These are phyloP conservation scores for Nothopassalora personata DNA, from an alignment of 2,329 filamentous ascomycete species.

Conservation along the genomic window DNA sequence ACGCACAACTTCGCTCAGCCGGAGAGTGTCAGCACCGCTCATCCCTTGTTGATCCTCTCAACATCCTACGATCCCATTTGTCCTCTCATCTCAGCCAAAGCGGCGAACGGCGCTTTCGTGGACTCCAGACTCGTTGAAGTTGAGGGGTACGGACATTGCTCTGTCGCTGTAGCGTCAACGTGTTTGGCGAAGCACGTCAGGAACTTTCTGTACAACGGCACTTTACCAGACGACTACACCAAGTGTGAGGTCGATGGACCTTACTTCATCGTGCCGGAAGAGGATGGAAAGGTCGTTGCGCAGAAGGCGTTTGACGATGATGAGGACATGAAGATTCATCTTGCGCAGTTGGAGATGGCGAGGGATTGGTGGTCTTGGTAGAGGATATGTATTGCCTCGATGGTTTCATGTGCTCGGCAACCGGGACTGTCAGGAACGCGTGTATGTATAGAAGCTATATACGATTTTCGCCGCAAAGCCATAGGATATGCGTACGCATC, in stretches of 20 bases:
- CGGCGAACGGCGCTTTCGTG: constrained; percentile 13
- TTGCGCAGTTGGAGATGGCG: constrained; percentile 21
- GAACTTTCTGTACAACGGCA: constrained; percentile 19
- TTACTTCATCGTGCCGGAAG: constrained; percentile 22
- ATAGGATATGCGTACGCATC: too few species aligned
- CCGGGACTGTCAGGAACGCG: too few species aligned
- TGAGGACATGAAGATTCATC: constrained; percentile 17
- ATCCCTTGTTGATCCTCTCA: constrained; percentile 18
- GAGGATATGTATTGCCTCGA: background rate
- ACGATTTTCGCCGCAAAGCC: too few species aligned
- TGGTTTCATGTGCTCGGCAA: too few species aligned
- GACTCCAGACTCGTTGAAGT: constrained; percentile 18
- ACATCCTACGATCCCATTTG: constrained; percentile 22
- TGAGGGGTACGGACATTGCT: constrained; percentile 20
- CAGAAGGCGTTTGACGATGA: constrained; percentile 13
- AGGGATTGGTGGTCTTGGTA: constrained; percentile 15
- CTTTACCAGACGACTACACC: constrained; percentile 14
- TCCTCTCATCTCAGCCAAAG: constrained; percentile 17
- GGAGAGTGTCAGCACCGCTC: constrained; percentile 10
- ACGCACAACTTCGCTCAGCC: constrained; percentile 19
- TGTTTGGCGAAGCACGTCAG: constrained; percentile 20
- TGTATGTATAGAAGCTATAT: too few species aligned
- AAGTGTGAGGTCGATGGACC: constrained; percentile 21
- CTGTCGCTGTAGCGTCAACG: constrained; percentile 17
- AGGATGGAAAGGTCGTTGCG: constrained; percentile 18